These are phyloP conservation scores for Ogataea hybrid DNA, from an alignment of 1,139 yeast genomes.

Conservation along the genomic window DNA sequence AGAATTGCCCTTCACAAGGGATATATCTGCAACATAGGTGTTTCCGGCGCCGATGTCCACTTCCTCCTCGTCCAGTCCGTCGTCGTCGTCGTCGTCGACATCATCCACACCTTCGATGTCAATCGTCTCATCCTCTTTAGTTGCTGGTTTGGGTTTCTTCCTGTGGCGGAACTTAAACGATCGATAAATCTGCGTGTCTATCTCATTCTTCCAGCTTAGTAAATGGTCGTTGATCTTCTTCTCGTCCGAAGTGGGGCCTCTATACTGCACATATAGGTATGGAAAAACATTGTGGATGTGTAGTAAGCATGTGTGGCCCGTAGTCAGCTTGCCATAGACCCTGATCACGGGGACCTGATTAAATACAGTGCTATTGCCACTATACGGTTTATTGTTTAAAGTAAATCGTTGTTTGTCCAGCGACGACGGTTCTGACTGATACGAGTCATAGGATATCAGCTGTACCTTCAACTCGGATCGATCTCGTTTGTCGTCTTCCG, in stretches of 20 bases:
- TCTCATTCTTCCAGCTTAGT: slow-evolving; percentile 30
- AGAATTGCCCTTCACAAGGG: slow-evolving; percentile 72
- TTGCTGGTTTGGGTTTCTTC: slow-evolving; percentile 8
- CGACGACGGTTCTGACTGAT: slow-evolving; percentile 47
- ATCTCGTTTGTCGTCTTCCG: slow-evolving; percentile 10
- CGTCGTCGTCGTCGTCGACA: slow-evolving; percentile 8
- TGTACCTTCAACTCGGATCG: slow-evolving; percentile 37
- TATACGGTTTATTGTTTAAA: slow-evolving; percentile 21
- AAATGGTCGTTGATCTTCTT: slow-evolving; percentile 29
- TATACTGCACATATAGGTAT: slow-evolving; percentile 66
- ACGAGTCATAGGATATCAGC: slow-evolving; percentile 61
- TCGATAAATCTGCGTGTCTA: slow-evolving; percentile 27
- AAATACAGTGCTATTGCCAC: slow-evolving; percentile 25
- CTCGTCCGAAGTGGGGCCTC: slow-evolving; percentile 34
- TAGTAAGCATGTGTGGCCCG: slow-evolving; percentile 54
- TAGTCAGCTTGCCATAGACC: slow-evolving; percentile 63
- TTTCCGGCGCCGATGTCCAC: slow-evolving; percentile 7
- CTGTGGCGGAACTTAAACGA: slow-evolving; percentile 25
- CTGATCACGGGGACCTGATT: slow-evolving; percentile 71
- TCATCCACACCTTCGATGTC: too few relatives aligned
- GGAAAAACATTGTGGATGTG: slow-evolving; percentile 89
- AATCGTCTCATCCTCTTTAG: neutral
- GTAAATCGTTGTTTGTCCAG: slow-evolving; percentile 39
- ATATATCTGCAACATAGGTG: slow-evolving; percentile 61
- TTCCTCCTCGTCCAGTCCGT: slow-evolving; percentile 10